Base-by-base conservation (phyloP, 2,329 filamentous ascomycete genomes). In the Daldinia sp. region DNA sequence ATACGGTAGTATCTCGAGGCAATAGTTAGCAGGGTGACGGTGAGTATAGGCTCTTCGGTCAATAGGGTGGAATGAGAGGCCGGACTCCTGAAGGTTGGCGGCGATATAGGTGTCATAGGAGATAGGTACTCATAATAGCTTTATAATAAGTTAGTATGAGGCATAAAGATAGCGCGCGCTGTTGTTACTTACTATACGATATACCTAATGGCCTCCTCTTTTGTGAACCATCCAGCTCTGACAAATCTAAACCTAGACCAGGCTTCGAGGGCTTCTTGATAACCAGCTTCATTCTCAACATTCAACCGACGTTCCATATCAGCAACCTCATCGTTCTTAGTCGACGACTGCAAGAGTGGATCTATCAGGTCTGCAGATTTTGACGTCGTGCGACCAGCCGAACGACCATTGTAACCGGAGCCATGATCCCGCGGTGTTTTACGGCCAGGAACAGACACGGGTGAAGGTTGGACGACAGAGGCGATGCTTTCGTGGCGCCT, bases 221-320 rank as follows among this genome's bases (percentile, higher is more conserved):
- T 92, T 0, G 94, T 97, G 79, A 99, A 96, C 95, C 95, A 98
- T 9, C 96, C 96, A 7, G 94, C 94, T 60, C 94, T 90, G n/a
- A 98, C 95, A 78, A 98, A 98, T 48, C 94, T 90, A 78, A 98
- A 94, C 70, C 93, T 87, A 1, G 91, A 89, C 96, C 96, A 99
- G n/a, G 93, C 92, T 75, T 89, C 90, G 67, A 97, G 82, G 0
- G 94, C 94, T 65, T 92, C 88, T 46, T 87, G 82, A 73, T 90
- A 90, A 57, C 89, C 85, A 33, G 85, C 82, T 69, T 88, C 84
- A 56, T 81, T 73, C 69, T 83, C 79, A 69, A 83, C 74, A 64
- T 83, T 80, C 44, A 84, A 74, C 71, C 82, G 81, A 68, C 80
- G 81, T 54, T 88, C 85, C 46, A 87, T 82, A 44, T 76, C 73